phyloP scores from a whole-genome alignment of 306 rosid genomes.

The Lathyrus oleraceus region DNA sequence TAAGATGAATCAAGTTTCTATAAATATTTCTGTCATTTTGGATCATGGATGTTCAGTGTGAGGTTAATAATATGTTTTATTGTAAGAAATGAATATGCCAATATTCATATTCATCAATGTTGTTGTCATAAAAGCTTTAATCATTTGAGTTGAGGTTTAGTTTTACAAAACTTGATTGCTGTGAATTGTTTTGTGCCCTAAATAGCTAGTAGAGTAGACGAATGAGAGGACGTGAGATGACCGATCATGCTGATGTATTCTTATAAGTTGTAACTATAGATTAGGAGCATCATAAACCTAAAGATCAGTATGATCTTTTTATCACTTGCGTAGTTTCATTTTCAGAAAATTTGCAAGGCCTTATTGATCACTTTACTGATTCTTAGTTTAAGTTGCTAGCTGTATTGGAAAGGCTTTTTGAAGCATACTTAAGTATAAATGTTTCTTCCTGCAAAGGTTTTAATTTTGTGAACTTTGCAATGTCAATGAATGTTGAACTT shows the following conservation, averaged over 20 bases:
- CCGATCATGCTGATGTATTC: conserved; percentile 13
- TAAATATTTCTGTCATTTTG: background rate
- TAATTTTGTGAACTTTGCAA: background rate
- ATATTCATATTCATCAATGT: background rate
- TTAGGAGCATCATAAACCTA: conserved; percentile 6
- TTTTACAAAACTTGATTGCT: background rate
- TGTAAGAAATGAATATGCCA: background rate
- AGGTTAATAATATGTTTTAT: conserved; percentile 3
- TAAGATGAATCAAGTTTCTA: conserved; percentile 1
- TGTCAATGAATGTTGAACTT: conserved; percentile 23
- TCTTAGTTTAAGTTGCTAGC: conserved; percentile 17
- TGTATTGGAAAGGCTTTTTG: background rate
- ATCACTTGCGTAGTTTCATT: background rate
- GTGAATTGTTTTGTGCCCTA: background rate
- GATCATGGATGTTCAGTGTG: conserved; percentile 1
- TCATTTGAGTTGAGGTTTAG: background rate
- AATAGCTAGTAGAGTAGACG: background rate
- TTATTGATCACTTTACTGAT: no score
- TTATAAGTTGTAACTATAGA: background rate
- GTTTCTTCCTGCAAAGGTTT: background rate
- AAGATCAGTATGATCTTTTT: conserved; percentile 2
- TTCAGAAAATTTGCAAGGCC: conserved; percentile 5
- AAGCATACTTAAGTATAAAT: background rate
- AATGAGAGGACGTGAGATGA: background rate
- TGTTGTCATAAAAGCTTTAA: background rate